Percentiles rank a stretch among this genome's conserved stretches.
phyloP scores from a whole-genome alignment of 2,329 filamentous ascomycete genomes.

The Penicillium sp. region DNA sequence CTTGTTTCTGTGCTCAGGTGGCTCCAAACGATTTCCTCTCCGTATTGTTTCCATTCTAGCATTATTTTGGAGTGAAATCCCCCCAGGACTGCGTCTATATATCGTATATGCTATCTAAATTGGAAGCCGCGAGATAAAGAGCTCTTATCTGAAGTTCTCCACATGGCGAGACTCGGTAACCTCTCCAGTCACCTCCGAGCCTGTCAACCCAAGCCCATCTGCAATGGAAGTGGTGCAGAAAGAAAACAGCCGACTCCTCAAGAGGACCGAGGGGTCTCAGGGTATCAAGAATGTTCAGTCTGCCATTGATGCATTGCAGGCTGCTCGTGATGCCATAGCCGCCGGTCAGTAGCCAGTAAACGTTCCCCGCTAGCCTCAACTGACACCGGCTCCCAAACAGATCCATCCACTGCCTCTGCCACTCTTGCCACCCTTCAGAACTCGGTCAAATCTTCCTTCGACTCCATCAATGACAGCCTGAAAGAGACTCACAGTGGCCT shows the following conservation, averaged over 20 bases:
- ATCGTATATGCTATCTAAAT: background rate
- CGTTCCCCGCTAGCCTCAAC: background rate
- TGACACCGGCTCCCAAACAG: constrained; percentile 37
- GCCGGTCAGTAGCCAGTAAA: constrained; percentile 52
- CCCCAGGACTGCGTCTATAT: background rate
- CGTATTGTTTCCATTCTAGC: too few species aligned
- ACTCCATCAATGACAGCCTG: constrained; percentile 74
- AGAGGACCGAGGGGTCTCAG: constrained; percentile 65
- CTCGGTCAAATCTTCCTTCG: constrained; percentile 76
- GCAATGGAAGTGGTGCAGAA: constrained; percentile 66
- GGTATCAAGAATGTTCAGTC: constrained; percentile 77
- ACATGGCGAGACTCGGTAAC: constrained; percentile 32
- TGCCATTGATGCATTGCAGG: constrained; percentile 73
- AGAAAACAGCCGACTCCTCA: constrained; percentile 71
- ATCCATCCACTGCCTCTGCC: constrained; percentile 68
- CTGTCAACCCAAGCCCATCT: constrained; percentile 6
- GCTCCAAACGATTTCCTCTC: background rate
- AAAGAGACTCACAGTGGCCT: constrained; percentile 80
- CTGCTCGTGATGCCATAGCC: constrained; percentile 71
- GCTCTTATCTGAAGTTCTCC: constrained; percentile 8
- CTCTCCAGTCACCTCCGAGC: constrained; percentile 26
- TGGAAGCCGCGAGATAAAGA: background rate
- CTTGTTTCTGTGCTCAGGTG: background rate
- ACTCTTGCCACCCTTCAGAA: constrained; percentile 82
- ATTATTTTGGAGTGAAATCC: background rate